A percentile compares a stretch with the other conserved stretches of the same genome.
These are phyloP conservation scores for Lodderomyces theae DNA, from an alignment of 1,139 yeast genomes.

Conservation along the genomic window DNA sequence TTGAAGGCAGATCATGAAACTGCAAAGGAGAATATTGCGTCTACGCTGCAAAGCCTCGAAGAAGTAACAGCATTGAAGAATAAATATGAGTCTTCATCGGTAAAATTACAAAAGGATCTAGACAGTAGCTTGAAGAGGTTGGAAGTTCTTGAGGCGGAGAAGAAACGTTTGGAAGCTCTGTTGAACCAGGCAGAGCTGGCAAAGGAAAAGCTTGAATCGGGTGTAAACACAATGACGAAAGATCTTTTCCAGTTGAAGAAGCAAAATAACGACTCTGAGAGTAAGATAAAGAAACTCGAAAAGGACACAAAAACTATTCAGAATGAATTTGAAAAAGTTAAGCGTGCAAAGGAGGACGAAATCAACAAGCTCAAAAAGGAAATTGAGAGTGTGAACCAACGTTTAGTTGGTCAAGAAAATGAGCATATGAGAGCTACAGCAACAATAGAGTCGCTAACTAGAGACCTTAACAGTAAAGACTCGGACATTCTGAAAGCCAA, in stretches of 20 bases:
- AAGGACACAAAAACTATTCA: slow-evolving; percentile 34
- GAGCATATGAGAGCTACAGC: background rate
- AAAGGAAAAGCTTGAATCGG: slow-evolving; percentile 75
- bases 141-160: slow-evolving; percentile 21
- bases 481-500: background rate
- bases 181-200: slow-evolving; percentile 35
- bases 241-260: slow-evolving; percentile 69
- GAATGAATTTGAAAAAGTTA: slow-evolving; percentile 20
- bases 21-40: slow-evolving; percentile 31
- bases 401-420: background rate
- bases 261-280: slow-evolving; percentile 54
- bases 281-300: slow-evolving; percentile 37
- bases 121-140: slow-evolving; percentile 27
- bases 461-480: background rate
- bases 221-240: slow-evolving; percentile 86
- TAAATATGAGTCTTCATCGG: slow-evolving; percentile 29
- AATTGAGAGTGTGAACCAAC: background rate
- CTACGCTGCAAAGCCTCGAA: slow-evolving; percentile 33
- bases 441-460: background rate
- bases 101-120: slow-evolving; percentile 28
- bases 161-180: slow-evolving; percentile 26
- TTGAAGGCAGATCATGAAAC: slow-evolving; percentile 24
- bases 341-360: slow-evolving; percentile 23
- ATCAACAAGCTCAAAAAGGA: slow-evolving; percentile 18
- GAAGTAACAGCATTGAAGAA: slow-evolving; percentile 33